Base-by-base conservation (phyloP, 176 grass and related monocot genomes). In the Hsuehochloa calcarea region DNA sequence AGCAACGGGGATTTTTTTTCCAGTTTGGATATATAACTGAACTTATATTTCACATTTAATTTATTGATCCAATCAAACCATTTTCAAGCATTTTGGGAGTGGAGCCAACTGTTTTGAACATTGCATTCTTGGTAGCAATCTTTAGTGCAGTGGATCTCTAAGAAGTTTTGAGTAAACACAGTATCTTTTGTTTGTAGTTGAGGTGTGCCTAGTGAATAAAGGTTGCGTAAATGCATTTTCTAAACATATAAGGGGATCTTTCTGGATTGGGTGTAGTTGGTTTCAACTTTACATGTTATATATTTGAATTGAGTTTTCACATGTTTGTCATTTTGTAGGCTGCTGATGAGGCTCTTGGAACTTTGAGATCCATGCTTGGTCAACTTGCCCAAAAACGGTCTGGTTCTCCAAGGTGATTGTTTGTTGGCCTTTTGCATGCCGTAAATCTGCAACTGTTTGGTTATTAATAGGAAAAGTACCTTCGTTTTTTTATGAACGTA, bases 261-360 rank as follows among this genome's bases (percentile, higher is more conserved):
- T 62, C 10, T 87, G 29, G 71, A 75, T 85, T 64, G 47, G 15
- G 13, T 79, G 4, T 52, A 68, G 40, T 40, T 50, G 31, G 2
- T 16, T 50, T 50, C 47, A 49, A 49, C 47, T 39, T 75, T 43
- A 73, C 37, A 49, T 84, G 9, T 52, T 23, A 55, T 66, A 41
- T 45, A 41, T 49, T 45, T 71, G 64, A 81, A 10, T 82, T 85
- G 37, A 69, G n/a, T 43, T 67, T 84, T 78, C 55, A 51, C 37
- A 60, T 74, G 56, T 46, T 74, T n/a, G 45, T 38, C 37, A 58
- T 68, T 85, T 70, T 86, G 75, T 71, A 99, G 96, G 96, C 93
- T 63, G 96, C 96, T 89, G 93, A 92, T 79, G 93, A 96, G 71
- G 96, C 96, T 50, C 93, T 94, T 86, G 88, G 78, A 92, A 89